Percentiles rank a stretch among this genome's conserved stretches.
Conservation (phyloP, 108 stramenopile genomes). For the Cylindrotheca closterium region DNA sequence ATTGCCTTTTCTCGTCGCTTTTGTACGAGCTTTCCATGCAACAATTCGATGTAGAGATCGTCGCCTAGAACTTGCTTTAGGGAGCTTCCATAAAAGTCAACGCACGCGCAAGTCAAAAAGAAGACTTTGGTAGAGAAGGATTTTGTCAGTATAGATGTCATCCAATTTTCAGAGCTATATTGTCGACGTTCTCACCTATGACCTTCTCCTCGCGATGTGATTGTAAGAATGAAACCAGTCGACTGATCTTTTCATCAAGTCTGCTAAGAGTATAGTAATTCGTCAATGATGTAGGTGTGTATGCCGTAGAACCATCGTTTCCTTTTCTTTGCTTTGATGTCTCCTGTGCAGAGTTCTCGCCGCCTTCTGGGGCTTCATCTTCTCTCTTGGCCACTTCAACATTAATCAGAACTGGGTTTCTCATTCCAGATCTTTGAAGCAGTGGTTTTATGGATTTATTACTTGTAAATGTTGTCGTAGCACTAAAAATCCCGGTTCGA, state of each 20-base stretch:
- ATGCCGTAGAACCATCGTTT: conserved; percentile 36
- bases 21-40: conserved; percentile 95
- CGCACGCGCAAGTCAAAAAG: conserved; percentile 95
- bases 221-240: conserved; percentile 78
- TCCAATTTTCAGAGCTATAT: too few species aligned
- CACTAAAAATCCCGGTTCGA: conserved; percentile 95
- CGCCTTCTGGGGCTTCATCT: background rate
- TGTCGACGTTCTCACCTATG: conserved; percentile 35
- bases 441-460: conserved; percentile 70
- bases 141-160: too few species aligned
- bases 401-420: conserved; percentile 94
- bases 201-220: conserved; percentile 80
- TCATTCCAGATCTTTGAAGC: conserved; percentile 90
- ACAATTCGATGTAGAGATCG: conserved; percentile 57
- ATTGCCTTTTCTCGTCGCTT: conserved; percentile 91
- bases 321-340: conserved; percentile 2
- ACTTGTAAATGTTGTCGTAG: conserved; percentile 83
- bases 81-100: conserved; percentile 88
- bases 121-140: conserved; percentile 58
- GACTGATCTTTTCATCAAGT: conserved; percentile 82
- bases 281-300: conserved; percentile 87
- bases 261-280: conserved; percentile 87
- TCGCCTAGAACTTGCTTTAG: conserved; percentile 47
- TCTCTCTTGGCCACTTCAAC: conserved; percentile 65
- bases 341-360: background rate